These are phyloP conservation scores for Ceratobasidium theobromae DNA, from an alignment of 1,284 basidiomycete species.

Conservation along the genomic window DNA sequence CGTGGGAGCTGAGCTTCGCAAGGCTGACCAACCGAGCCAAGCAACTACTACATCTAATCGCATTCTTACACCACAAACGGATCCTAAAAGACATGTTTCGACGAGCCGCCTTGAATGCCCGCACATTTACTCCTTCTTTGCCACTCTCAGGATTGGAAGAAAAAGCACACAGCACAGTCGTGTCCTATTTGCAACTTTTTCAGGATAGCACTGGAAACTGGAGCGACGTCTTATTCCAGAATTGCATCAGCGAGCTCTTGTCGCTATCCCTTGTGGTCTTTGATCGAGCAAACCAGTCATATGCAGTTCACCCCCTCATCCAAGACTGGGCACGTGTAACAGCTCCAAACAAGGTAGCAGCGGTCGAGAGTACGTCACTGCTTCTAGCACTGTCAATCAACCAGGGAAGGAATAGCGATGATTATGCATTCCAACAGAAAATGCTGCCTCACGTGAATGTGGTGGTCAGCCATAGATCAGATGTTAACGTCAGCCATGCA, in stretches of 20 bases:
- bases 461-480: not conserved
- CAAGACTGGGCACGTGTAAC: not conserved
- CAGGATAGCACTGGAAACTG: not conserved
- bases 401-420: not conserved
- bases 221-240: not conserved
- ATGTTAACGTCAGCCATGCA: not conserved
- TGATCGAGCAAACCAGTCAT: not conserved
- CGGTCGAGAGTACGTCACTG: not conserved
- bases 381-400: not conserved
- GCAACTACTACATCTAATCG: constrained; percentile 9
- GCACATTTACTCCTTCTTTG: not conserved
- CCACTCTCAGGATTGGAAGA: not conserved
- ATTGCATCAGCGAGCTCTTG: not conserved
- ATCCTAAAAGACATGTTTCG: not conserved
- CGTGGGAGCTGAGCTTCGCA: constrained; percentile 1
- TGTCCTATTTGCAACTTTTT: not conserved
- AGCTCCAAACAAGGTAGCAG: not conserved
- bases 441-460: not conserved
- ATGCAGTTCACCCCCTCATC: not conserved
- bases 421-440: not conserved
- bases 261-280: not conserved
- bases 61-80: not conserved
- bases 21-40: not conserved
- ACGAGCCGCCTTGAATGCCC: not conserved
- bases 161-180: not conserved